Conservation (phyloP, 768 basidiomycete genomes). For the Russula earlei region DNA sequence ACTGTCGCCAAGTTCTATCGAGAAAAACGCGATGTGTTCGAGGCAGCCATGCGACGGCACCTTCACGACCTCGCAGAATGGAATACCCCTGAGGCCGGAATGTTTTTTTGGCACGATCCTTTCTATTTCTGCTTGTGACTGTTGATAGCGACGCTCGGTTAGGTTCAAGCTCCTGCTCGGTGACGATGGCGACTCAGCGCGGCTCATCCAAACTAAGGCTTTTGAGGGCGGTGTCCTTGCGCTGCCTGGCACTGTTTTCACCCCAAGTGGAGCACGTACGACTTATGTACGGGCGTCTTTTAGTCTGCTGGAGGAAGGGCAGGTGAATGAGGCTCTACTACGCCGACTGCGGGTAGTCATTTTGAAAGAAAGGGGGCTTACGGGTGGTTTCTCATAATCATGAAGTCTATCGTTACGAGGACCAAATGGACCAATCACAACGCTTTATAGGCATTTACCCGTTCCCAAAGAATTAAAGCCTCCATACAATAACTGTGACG, state of each 20-base stretch:
- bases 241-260: conserved; percentile 76
- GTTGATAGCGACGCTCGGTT: background rate
- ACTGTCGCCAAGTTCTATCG: conserved; percentile 67
- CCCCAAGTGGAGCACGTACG: conserved; percentile 60
- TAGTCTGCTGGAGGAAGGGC: conserved; percentile 52
- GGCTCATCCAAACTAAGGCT: conserved; percentile 64
- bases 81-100: conserved; percentile 63
- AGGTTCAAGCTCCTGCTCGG: conserved; percentile 68
- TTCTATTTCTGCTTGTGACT: background rate
- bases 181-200: conserved; percentile 47
- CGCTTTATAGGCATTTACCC: too few species aligned
- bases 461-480: too few species aligned
- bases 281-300: conserved; percentile 79
- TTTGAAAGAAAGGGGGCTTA: conserved; percentile 13
- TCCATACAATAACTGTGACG: too few species aligned
- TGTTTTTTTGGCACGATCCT: conserved; percentile 75
- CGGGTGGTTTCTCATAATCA: too few species aligned
- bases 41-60: conserved; percentile 62
- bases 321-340: conserved; percentile 71
- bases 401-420: too few species aligned
- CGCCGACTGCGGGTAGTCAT: conserved; percentile 38
- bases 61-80: conserved; percentile 72
- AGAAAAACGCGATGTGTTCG: conserved; percentile 67
- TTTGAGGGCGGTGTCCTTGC: conserved; percentile 80
- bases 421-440: too few species aligned